phyloP scores from a whole-genome alignment of 83 land plant species.

The Diphasiastrum complanatum region DNA sequence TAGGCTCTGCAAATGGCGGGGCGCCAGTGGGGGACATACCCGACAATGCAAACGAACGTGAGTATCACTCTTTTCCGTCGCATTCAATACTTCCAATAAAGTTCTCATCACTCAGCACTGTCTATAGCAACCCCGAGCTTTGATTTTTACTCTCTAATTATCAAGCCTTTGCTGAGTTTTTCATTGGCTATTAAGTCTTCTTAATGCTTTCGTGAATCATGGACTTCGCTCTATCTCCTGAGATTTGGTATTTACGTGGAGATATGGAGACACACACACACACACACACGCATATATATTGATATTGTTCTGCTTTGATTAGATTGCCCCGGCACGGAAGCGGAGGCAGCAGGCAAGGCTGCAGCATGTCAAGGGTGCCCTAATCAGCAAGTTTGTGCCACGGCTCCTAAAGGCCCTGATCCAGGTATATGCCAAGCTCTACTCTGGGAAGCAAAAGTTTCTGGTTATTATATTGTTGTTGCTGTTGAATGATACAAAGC shows the following conservation, averaged over 20 bases:
- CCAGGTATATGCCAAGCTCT: conserved; percentile 46
- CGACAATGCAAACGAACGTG: conserved; percentile 61
- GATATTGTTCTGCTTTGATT: not conserved
- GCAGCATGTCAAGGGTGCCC: conserved; percentile 93
- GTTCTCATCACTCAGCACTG: not conserved
- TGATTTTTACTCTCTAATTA: no score
- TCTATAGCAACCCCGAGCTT: not conserved
- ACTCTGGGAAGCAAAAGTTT: not conserved
- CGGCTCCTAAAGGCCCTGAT: conserved; percentile 98
- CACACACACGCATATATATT: no score
- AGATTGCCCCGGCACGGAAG: conserved; percentile 98
- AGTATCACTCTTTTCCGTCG: no score
- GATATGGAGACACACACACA: no score
- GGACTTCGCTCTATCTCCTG: conserved; percentile 1
- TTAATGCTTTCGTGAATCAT: not conserved
- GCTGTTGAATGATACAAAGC: no score
- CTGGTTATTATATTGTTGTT: no score
- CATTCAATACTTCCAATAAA: not conserved
- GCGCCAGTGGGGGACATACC: conserved; percentile 46
- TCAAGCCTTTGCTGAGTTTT: no score
- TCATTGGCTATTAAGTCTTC: not conserved
- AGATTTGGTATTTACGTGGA: no score
- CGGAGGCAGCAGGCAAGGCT: conserved; percentile 84
- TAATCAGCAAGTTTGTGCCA: conserved; percentile 83
- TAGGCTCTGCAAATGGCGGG: no score